phyloP scores from a whole-genome alignment of 1,284 basidiomycete genomes.

The Rhodotorula sp. region DNA sequence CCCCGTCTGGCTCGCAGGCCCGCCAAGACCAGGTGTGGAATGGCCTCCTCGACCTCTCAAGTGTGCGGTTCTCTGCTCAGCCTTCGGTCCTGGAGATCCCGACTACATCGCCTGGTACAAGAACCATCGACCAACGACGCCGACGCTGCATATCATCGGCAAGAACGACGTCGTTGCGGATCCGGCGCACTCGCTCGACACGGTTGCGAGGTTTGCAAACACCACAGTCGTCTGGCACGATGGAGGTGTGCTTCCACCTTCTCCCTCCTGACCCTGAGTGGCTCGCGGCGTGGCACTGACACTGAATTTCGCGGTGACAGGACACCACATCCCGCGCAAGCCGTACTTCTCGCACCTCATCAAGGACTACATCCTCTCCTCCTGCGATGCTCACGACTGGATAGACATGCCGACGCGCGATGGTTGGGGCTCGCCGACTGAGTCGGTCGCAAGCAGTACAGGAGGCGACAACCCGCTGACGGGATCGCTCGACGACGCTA shows the following conservation, averaged over 20 bases:
- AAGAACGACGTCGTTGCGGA: conserved; percentile 6
- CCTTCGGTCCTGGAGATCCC: background rate
- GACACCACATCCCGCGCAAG: conserved; percentile 13
- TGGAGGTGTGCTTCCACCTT: background rate
- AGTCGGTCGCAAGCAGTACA: too few relatives aligned
- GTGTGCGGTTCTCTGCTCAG: background rate
- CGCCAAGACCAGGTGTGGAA: background rate
- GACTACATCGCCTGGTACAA: background rate
- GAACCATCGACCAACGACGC: background rate
- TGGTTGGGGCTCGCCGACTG: too few relatives aligned
- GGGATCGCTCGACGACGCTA: too few relatives aligned
- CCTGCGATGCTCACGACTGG: too few relatives aligned
- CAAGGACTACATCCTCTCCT: conserved; percentile 2
- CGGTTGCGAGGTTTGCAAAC: background rate
- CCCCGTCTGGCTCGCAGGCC: background rate
- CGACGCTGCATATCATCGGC: conserved; percentile 3
- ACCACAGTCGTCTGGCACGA: conserved; percentile 5
- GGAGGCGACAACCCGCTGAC: too few relatives aligned
- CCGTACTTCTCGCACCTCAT: background rate
- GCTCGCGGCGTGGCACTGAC: too few relatives aligned
- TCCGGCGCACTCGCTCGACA: background rate
- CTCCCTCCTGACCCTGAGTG: too few relatives aligned
- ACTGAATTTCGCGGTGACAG: background rate
- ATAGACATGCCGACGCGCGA: too few relatives aligned
- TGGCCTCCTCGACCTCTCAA: conserved; percentile 1